These are phyloP conservation scores for Coffea humblotiana DNA, from an alignment of 305 asterid genomes.

Conservation along the genomic window DNA sequence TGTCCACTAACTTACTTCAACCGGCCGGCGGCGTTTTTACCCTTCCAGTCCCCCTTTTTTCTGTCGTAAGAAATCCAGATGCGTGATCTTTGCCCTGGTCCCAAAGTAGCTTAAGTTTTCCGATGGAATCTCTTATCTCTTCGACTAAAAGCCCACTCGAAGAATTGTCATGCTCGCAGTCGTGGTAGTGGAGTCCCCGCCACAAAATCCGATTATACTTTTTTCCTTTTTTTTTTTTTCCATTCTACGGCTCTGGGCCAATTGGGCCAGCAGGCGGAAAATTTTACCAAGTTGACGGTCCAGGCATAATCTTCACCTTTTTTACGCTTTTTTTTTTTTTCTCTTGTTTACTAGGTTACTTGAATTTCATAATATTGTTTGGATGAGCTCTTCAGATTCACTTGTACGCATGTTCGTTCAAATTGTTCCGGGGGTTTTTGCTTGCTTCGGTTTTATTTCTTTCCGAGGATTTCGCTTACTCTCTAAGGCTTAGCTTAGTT, in stretches of 20 bases:
- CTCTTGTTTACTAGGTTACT: neutral
- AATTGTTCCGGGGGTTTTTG: neutral
- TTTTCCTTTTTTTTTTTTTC: too few relatives aligned
- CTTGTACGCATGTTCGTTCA: neutral
- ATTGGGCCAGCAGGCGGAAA: neutral
- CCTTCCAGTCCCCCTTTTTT: neutral
- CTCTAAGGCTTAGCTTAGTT: neutral
- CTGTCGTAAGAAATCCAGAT: too few relatives aligned
- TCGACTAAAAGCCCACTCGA: conserved; percentile 1
- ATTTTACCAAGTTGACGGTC: neutral
- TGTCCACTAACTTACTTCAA: neutral
- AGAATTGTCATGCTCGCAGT: neutral
- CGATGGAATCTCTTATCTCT: neutral
- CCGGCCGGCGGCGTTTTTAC: neutral
- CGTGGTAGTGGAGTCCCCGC: conserved; percentile 9
- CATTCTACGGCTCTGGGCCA: neutral
- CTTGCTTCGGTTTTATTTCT: too few relatives aligned
- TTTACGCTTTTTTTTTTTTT: neutral
- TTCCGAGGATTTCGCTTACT: neutral
- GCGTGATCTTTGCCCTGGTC: neutral
- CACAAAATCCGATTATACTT: neutral
- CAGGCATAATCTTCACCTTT: neutral
- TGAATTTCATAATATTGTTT: neutral
- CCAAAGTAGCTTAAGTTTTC: conserved; percentile 11
- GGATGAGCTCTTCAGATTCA: neutral